Base-by-base conservation (phyloP, 1,284 basidiomycete genomes). In the Marasmius tenuissimus region DNA sequence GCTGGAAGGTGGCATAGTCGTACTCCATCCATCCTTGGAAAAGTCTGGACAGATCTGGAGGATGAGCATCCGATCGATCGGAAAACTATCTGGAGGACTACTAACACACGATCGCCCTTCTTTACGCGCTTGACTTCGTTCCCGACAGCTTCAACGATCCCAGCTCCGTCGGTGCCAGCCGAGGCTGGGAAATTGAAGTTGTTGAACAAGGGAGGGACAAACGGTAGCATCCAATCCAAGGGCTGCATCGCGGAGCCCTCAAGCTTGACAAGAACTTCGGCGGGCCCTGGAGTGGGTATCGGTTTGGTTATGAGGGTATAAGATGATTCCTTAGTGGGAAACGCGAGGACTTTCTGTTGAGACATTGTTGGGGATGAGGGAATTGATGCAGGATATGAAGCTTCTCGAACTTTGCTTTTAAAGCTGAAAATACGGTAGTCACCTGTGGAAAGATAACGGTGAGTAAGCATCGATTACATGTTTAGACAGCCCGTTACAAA, bases 41-140 rank as follows among this genome's bases (percentile, higher is more conserved):
- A 56, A 84, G 69, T 8, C 81, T 85, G 58, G 59, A 58, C 20
- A 49, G 27, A 27, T 27, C 27, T 27, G 27, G 27, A 27, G 27
- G 27, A 27, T 27, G 27, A 27, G 27, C 27, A 4, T 27, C 27
- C n/a, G 22, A 27, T 18, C 18, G 42, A 3, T 3, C 27, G 18
- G 11, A 56, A 18, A 40, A 70, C 68, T 57, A 52, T 39, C 33
- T 10, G 22, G 2, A 47, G 11, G 18, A 69, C 81, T 66, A 69
- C 81, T 66, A 70, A 85, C 84, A 89, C 82, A 68, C 79, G 76
- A 68, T 90, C 85, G 1, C 87, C 87, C 39, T 81, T 78, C 55
- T 75, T 72, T 67, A 86, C 76, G 45, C 74, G 71, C 1, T 73
- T 73, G 14, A 87, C 85, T 0, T 76, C 81, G 52, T 76, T 74